Base-by-base conservation (phyloP, 106 monocot genomes). In the Allium sativum region DNA sequence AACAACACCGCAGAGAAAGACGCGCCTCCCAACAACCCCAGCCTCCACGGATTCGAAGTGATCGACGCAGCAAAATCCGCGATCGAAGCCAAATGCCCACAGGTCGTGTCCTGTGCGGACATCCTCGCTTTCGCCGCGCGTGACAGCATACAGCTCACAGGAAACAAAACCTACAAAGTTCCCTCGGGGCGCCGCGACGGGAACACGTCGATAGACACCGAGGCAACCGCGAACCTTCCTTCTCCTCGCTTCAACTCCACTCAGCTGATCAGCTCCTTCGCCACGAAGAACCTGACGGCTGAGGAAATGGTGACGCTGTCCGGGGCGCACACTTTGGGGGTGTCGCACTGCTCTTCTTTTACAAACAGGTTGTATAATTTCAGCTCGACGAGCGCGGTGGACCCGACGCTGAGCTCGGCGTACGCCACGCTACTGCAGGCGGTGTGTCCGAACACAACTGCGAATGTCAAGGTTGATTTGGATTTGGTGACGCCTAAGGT, bases 281-380 rank as follows among this genome's bases (percentile, higher is more conserved):
- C 77, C 0, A 15, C 22, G 11, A 65, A 77, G 15, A 53, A 68
- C 10, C 61, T 81, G 12, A 31, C 69, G 10, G n/a, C 62, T 42
- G 77, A 81, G 11, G 77, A 81, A 13, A 59, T 81, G 57, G 76
- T 81, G 40, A 61, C 72, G 18, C 76, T 81, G 22, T 77, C 76
- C 1, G 76, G 77, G 2, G 77, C 68, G 3, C 81, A 81, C 70
- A 66, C 77, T 5, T 50, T 81, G 47, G 77, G 77, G 45, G 51
- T 51, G 70, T 31, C 31, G 1, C 31, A 31, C 31, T 31, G 31
- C 31, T 31, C 31, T 1, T 31, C 31, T 1, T 31, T 77, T 65
- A 16, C 51, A 4, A 55, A 40, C 60, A 59, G 81, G 6, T 52
- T 81, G 47, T 81, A 72, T 59, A 73, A 61, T 44, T 73, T 77